These are phyloP conservation scores for Eucalyptus pauciflora DNA, from an alignment of 345 rosid species.

Conservation along the genomic window DNA sequence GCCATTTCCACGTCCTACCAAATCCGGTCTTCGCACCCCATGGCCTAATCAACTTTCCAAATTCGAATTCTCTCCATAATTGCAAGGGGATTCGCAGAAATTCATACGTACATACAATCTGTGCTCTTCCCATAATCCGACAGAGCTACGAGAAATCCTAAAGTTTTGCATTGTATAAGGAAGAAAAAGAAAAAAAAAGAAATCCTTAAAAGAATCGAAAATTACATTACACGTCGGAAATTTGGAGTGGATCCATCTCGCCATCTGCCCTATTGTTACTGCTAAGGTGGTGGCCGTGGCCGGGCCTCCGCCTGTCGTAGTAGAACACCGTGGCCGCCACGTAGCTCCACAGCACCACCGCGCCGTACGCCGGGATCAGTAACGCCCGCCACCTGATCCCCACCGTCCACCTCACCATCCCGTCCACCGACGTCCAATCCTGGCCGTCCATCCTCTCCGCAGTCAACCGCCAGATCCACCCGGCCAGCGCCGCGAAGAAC, in stretches of 20 bases:
- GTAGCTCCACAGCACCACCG: conserved; percentile 44
- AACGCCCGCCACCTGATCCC: conserved; percentile 24
- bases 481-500: conserved; percentile 24
- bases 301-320: conserved; percentile 14
- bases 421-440: background rate
- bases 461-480: conserved; percentile 39
- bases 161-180: background rate
- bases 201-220: background rate
- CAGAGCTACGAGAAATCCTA: background rate
- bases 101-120: background rate
- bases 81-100: background rate
- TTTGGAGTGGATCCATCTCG: background rate
- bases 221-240: background rate
- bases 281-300: background rate
- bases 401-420: conserved; percentile 22
- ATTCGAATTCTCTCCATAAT: background rate
- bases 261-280: background rate
- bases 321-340: conserved; percentile 51
- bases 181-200: background rate
- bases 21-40: background rate
- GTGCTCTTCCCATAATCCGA: background rate
- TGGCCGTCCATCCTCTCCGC: conserved; percentile 26
- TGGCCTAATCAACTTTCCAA: background rate
- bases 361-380: conserved; percentile 38
- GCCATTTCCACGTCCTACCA: background rate